These are phyloP conservation scores for Codiaeum variegatum DNA, from an alignment of 441 rosid genomes.

Conservation along the genomic window DNA sequence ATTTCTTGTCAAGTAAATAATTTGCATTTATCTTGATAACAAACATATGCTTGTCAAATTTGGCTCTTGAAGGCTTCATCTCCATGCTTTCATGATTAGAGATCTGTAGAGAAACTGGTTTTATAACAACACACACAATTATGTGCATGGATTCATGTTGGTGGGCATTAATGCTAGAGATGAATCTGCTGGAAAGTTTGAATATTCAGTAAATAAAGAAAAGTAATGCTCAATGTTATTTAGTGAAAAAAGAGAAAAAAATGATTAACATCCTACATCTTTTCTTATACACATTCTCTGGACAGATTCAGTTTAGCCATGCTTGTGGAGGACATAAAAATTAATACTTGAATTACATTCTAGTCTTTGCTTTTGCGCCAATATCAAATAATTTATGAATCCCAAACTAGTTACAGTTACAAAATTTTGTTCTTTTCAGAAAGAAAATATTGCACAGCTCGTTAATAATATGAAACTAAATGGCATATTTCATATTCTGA, in stretches of 20 bases:
- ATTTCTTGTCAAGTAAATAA: not conserved
- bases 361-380: not conserved
- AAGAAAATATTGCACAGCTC: not conserved
- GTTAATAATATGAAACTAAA: not conserved
- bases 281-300: not conserved
- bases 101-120: not conserved
- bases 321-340: not conserved
- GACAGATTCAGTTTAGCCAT: not conserved
- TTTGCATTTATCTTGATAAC: not conserved
- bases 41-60: not conserved
- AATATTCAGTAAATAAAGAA: not conserved
- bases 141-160: not conserved
- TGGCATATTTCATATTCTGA: not conserved
- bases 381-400: slow-evolving; percentile 3
- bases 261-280: not conserved
- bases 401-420: not conserved
- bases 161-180: not conserved
- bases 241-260: not conserved
- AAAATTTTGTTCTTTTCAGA: slow-evolving; percentile 3
- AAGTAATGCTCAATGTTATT: not conserved
- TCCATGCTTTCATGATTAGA: not conserved
- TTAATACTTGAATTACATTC: not conserved
- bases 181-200: not conserved
- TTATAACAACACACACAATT: not conserved
- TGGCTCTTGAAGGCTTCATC: not conserved